Percentiles rank a stretch among this genome's conserved stretches.
phyloP scores from a whole-genome alignment of 805 yeast species.

The Pichia paraexigua region DNA sequence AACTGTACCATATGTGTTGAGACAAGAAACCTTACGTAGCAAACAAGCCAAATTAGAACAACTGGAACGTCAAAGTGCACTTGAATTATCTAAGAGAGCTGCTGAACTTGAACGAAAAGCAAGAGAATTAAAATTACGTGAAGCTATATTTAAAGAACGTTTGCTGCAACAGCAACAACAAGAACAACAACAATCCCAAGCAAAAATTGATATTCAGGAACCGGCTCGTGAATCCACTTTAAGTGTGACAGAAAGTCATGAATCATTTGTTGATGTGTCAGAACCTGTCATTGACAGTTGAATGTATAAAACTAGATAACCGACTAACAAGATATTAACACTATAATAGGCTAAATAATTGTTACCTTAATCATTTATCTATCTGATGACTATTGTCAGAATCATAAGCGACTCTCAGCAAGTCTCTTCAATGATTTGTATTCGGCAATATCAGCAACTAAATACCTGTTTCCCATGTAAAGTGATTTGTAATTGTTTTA shows the following conservation, averaged over 20 bases:
- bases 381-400: no score
- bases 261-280: background rate
- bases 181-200: background rate
- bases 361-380: background rate
- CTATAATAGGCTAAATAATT: background rate
- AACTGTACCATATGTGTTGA: slow-evolving; percentile 75
- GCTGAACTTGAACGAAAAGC: slow-evolving; percentile 70
- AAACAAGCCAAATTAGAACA: slow-evolving; percentile 76
- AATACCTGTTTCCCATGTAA: no score
- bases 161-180: slow-evolving; percentile 10
- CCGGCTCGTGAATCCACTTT: background rate
- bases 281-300: background rate
- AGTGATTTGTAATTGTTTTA: no score
- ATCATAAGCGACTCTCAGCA: no score
- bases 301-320: background rate
- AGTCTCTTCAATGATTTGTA: no score
- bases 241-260: background rate
- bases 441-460: no score
- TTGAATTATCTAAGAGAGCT: slow-evolving; percentile 66
- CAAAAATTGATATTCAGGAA: background rate
- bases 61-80: slow-evolving; percentile 69
- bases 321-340: no score
- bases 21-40: slow-evolving; percentile 67
- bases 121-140: slow-evolving; percentile 60
- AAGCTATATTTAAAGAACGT: slow-evolving; percentile 41